Evolutionary conservation across 1,284 basidiomycete species (phyloP), one percentile per base, ranked within the genome.

Genomic region (Porodaedalea pini): DNA sequence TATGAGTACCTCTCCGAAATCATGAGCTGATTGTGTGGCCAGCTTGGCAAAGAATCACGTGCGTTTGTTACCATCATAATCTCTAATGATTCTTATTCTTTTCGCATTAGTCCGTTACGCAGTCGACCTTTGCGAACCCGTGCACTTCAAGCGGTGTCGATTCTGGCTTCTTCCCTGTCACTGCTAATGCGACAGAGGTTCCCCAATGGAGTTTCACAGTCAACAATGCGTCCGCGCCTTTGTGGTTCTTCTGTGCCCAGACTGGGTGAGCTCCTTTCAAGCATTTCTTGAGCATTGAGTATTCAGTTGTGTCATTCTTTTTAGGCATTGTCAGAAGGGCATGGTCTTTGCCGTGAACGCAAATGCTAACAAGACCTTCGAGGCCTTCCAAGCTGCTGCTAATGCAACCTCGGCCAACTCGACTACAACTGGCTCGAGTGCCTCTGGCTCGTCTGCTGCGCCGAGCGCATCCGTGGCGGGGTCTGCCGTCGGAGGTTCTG

Each of bases 61-160:
- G n/a, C n/a, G n/a, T n/a, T n/a, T n/a, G n/a, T n/a, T n/a, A n/a
- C n/a, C n/a, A n/a, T 48, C 21, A 41, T 51, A 7, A 48, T 32
- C 32, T 21, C n/a, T 52, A 13, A n/a, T 29, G 31, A 10, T n/a
- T 49, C 19, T 3, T 51, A 23, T 31, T 45, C 41, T 45, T 48
- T 61, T 4, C 51, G 17, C 43, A n/a, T 55, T 50, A 80, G 76
- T 79, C 79, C 44, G 75, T 81, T 60, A 83, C 81, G 11, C 82
- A 85, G 68, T 83, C 82, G 15, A 77, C 78, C 11, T 86, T 85
- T 66, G 70, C 71, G 19, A 63, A 68, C 7, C 83, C 83, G 21
- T 78, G 71, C 67, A 57, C 62, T 29, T 59, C 67, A 41, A 58
- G 56, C 11, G 82, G 82, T 27, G 68, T 72, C 58, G 71, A 75